These are phyloP conservation scores for Penicillium riverlandense DNA, from an alignment of 495 filamentous ascomycete species.

Conservation along the genomic window DNA sequence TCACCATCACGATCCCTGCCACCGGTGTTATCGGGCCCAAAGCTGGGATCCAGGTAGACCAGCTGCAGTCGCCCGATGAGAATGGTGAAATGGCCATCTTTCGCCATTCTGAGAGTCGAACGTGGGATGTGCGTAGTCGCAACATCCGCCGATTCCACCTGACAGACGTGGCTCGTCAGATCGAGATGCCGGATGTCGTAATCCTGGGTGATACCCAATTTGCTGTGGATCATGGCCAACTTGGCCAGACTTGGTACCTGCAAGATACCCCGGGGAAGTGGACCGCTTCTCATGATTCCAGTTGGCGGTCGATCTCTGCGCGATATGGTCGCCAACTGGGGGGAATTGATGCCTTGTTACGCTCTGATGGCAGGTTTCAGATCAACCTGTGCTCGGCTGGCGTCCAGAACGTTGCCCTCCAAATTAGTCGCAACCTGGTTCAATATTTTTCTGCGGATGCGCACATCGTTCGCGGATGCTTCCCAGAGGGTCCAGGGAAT, in stretches of 20 bases:
- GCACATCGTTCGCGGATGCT: neutral
- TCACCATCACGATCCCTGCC: slow-evolving; percentile 40
- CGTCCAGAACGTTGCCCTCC: slow-evolving; percentile 33
- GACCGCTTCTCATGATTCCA: neutral
- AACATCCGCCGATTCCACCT: too few species aligned
- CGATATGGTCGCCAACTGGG: slow-evolving; percentile 41
- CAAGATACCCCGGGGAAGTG: too few species aligned
- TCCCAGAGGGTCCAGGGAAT: slow-evolving; percentile 29
- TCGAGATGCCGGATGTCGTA: too few species aligned
- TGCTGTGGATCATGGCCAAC: too few species aligned
- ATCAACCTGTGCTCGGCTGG: slow-evolving; percentile 27
- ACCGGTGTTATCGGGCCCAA: slow-evolving; percentile 45
- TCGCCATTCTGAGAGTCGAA: neutral
- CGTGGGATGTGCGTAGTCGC: too few species aligned
- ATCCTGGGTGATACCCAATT: too few species aligned
- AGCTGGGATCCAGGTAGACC: slow-evolving; percentile 40
- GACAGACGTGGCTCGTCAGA: too few species aligned
- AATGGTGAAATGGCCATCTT: slow-evolving; percentile 29
- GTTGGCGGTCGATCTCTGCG: slow-evolving; percentile 19
- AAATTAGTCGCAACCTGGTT: slow-evolving; percentile 51
- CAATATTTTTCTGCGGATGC: slow-evolving; percentile 52
- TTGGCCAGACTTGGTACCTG: too few species aligned
- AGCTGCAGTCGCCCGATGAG: slow-evolving; percentile 38
- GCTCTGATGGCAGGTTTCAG: slow-evolving; percentile 33
- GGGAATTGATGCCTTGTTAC: slow-evolving; percentile 43